Evolutionary conservation across 345 rosid species (phyloP), one percentile per base, ranked within the genome.

Genomic region (Bretschneidera sinensis): DNA sequence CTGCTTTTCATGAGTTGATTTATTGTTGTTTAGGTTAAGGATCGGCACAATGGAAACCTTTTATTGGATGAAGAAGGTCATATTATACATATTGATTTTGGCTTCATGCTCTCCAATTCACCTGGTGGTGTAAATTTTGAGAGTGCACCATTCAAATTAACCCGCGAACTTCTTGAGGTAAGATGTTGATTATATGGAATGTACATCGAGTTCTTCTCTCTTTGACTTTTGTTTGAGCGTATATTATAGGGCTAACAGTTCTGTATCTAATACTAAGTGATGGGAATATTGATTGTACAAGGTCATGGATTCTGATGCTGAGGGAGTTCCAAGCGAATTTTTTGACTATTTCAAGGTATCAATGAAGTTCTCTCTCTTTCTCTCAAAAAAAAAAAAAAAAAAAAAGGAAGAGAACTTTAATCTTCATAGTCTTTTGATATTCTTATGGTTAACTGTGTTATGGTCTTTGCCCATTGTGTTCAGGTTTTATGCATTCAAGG

Each of bases 241-340:
- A 51, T 51, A 45, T 33, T 24, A 19, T 56, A 34, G 34, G 24
- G 54, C 58, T 39, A 11, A 13, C 10, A 13, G 15, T 39, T 39
- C 16, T 39, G 1, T 1, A 39, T 39, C 10, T 39, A 39, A 39
- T 9, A 39, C 16, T 39, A 14, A 39, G 15, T 39, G 1, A 39
- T 39, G 45, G 45, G 16, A 39, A 7, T 2, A 8, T 28, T 28
- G 33, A 39, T 14, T 39, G 45, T 1, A 5, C 64, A 67, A 95
- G 99, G 97, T 95, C 63, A 95, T 95, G 99, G 99, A 95, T 74
- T 95, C 99, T 73, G 99, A 95, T 76, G 99, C 97, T 8, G 97
- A 95, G 74, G 99, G 99, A 75, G 73, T 88, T 74, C 99, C 99
- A 48, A 95, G 99, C 72, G 99, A 95, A 81, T 91, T 90, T 80